Base-by-base conservation (phyloP, 306 rosid genomes). In the Rubus parviflorus region DNA sequence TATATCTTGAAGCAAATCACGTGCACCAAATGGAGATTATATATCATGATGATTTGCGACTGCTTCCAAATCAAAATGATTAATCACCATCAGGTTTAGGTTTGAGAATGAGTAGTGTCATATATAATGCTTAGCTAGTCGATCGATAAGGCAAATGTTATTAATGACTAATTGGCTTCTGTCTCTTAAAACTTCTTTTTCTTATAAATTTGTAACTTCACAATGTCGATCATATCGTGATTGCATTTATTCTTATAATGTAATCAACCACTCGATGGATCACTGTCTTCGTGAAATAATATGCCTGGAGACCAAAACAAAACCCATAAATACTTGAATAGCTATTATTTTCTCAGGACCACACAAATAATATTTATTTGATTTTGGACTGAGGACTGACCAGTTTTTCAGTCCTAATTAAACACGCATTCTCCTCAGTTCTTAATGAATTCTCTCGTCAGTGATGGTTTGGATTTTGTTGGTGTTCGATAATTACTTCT, bases 51-150 rank as follows among this genome's bases (percentile, higher is more conserved):
- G 65, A 23, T 11, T 30, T 60, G 65, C 16, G 16, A 58, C 41
- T 56, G 35, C 35, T 30, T 30, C 35, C 2, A 51, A 4, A 16
- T 16, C 5, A 15, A 1, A 51, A 51, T 51, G n/a, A 51, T 51
- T 20, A n/a, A 3, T n/a, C 62, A 56, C 62, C 62, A 56, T 56
- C n/a, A 30, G 67, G 67, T 62, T 35, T 62, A 62, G 12, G 68
- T 62, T 62, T 30, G 43, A 62, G 20, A 62, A 6, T 15, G 42
- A 30, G 43, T 23, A 14, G 6, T 3, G 2, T 51, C 35, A 30
- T 30, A 30, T 0, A 0, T 25, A 25, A 30, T 30, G 35, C 35
- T 30, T 30, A 30, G 35, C 35, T 30, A 30, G 35, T 30, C 35
- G 35, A 30, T 30, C 35, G 35, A 30, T 30, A 30, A 30, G 35